Conservation (phyloP, 306 rosid genomes). For the Lupinus albus region DNA sequence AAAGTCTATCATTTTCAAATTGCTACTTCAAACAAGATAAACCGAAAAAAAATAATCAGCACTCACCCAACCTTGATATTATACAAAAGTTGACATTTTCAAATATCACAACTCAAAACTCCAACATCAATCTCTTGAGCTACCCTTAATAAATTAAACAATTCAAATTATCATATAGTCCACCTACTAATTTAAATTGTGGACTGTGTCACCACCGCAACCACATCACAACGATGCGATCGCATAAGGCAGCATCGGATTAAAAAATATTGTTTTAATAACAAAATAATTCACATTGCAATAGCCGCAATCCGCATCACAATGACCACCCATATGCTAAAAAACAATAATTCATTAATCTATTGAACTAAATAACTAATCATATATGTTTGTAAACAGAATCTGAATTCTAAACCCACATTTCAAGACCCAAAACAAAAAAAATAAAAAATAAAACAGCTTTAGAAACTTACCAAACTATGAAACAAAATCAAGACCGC, state of each 20-base stretch:
- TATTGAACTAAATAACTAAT: neutral
- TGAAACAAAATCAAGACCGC: slow-evolving; percentile 87
- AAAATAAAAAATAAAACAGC: neutral
- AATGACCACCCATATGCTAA: slow-evolving; percentile 17
- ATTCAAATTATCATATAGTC: too few species aligned
- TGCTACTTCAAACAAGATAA: slow-evolving; percentile 27
- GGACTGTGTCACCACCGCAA: too few species aligned
- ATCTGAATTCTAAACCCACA: neutral
- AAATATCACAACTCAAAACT: neutral
- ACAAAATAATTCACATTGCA: too few species aligned
- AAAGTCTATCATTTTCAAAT: neutral
- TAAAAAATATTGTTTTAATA: too few species aligned
- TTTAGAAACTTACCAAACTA: slow-evolving; percentile 65
- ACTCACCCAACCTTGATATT: neutral
- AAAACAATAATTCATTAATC: slow-evolving; percentile 18
- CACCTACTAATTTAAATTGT: too few species aligned
- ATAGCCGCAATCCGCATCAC: too few species aligned
- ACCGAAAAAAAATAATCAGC: slow-evolving; percentile 2
- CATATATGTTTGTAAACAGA: too few species aligned
- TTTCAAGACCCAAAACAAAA: slow-evolving; percentile 7
- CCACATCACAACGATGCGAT: too few species aligned
- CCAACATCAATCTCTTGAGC: too few species aligned
- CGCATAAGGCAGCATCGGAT: too few species aligned
- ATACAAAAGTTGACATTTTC: slow-evolving; percentile 1
- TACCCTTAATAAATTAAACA: too few species aligned